Evolutionary conservation across 306 rosid species (phyloP), one percentile per base, ranked within the genome.

Genomic region (Vachellia collinsii): DNA sequence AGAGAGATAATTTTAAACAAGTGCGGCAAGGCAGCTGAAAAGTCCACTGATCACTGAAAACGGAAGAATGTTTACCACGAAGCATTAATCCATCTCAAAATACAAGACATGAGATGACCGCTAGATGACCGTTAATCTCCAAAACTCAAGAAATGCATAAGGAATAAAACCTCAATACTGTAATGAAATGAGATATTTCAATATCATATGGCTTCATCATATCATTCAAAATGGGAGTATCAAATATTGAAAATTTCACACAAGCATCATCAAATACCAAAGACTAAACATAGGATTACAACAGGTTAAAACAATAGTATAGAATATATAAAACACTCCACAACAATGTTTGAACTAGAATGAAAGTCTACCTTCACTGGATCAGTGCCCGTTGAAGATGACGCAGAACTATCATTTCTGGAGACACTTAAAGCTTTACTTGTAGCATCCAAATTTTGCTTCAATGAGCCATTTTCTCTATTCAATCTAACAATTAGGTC

Each of bases 391-490:
- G 85, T 89, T 70, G 86, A 25, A 7, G 86, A 81, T 76, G 85
- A 78, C 77, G 73, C 85, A 74, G 81, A 77, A 70, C 80, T 81
- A 77, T 87, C 91, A 54, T 43, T 82, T 85, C 77, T 79, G 64
- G 85, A 77, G 4, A 67, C 79, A 80, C 75, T 84, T 72, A 63
- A 41, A 78, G 85, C 81, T 63, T 91, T 70, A 86, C 83, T 84
- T 41, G 89, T 83, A 82, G 87, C 73, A 38, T 94, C 98, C 86
- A 91, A 77, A 82, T 80, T 90, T 76, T 89, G 95, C 81, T 91
- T 95, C 78, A 95, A 82, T 20, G 90, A 90, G 79, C 93, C 97
- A 74, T 95, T 90, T 89, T 95, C 99, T 85, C 85, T 91, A 83
- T 78, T 85, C 86, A 95, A 80, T 86, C 92, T 86, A 79, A 70